These are phyloP conservation scores for Pleomassaria siparia DNA, from an alignment of 2,329 filamentous ascomycete species.

Conservation along the genomic window DNA sequence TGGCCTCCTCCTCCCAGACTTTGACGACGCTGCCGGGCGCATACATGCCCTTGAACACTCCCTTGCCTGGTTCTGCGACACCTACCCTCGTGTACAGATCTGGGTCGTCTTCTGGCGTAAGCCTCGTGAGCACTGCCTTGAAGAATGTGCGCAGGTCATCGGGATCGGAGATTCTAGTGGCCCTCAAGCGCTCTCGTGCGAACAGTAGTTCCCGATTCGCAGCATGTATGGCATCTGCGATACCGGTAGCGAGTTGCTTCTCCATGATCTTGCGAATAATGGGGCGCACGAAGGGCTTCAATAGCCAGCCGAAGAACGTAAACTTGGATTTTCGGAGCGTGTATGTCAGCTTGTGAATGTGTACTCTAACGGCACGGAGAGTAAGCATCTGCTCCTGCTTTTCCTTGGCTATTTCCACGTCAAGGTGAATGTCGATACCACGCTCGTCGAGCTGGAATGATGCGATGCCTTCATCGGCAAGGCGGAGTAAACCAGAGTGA, in stretches of 20 bases:
- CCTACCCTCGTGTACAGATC: slow-evolving; percentile 76
- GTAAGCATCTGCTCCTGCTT: slow-evolving; percentile 78
- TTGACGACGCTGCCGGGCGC: slow-evolving; percentile 86
- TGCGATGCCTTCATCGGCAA: slow-evolving; percentile 81
- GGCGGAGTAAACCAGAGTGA: slow-evolving; percentile 72
- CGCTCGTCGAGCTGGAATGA: slow-evolving; percentile 83
- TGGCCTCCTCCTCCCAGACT: slow-evolving; percentile 82
- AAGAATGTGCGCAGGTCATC: slow-evolving; percentile 80
- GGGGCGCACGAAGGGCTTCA: slow-evolving; percentile 81
- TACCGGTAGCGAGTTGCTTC: slow-evolving; percentile 70
- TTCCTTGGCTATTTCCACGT: slow-evolving; percentile 79
- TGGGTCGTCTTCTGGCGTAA: slow-evolving; percentile 71
- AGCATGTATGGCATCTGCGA: slow-evolving; percentile 68
- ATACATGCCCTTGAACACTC: slow-evolving; percentile 80
- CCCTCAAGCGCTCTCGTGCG: slow-evolving; percentile 81
- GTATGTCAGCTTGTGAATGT: slow-evolving; percentile 86
- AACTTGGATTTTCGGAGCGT: slow-evolving; percentile 73
- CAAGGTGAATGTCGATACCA: slow-evolving; percentile 82
- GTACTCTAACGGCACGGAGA: slow-evolving; percentile 73
- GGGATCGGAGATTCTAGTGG: slow-evolving; percentile 79
- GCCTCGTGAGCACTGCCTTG: slow-evolving; percentile 74
- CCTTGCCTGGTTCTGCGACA: slow-evolving; percentile 60
- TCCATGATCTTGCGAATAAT: slow-evolving; percentile 79
- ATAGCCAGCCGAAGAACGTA: slow-evolving; percentile 74
- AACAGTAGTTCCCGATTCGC: slow-evolving; percentile 85